A percentile compares a stretch with the other conserved stretches of the same genome.
Conservation (phyloP, 345 rosid species). For the Mallotus nudiflorus region DNA sequence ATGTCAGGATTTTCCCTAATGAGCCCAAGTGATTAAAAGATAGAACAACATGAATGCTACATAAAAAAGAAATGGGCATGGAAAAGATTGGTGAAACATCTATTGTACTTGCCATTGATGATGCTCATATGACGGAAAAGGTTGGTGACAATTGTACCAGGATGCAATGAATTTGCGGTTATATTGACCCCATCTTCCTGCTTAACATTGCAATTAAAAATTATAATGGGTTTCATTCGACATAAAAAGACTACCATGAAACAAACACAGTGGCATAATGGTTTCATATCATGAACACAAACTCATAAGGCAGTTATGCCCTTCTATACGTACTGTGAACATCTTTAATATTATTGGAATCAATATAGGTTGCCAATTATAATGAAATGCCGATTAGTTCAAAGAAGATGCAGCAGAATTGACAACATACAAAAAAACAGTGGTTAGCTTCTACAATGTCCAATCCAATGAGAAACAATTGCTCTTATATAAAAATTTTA, state of each 20-base stretch:
- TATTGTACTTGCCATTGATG: conserved; percentile 36
- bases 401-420: not conserved
- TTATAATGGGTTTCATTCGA: not conserved
- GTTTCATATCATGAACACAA: not conserved
- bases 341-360: no score
- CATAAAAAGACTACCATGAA: not conserved
- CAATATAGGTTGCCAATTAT: not conserved
- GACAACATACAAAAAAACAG: not conserved
- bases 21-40: no score
- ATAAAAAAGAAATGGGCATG: no score
- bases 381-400: not conserved
- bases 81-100: not conserved
- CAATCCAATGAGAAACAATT: no score
- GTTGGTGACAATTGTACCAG: conserved; percentile 63
- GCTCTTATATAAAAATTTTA: not conserved
- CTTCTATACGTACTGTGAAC: not conserved
- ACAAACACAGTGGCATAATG: not conserved
- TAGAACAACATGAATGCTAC: no score
- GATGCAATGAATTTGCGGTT: conserved; percentile 78
- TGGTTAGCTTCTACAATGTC: not conserved
- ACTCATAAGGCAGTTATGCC: not conserved
- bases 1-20: no score
- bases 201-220: not conserved
- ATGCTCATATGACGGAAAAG: conserved; percentile 40
- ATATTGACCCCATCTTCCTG: conserved; percentile 63